Conservation (phyloP, 164 flowering plant genomes). For the Akebia trifoliata region DNA sequence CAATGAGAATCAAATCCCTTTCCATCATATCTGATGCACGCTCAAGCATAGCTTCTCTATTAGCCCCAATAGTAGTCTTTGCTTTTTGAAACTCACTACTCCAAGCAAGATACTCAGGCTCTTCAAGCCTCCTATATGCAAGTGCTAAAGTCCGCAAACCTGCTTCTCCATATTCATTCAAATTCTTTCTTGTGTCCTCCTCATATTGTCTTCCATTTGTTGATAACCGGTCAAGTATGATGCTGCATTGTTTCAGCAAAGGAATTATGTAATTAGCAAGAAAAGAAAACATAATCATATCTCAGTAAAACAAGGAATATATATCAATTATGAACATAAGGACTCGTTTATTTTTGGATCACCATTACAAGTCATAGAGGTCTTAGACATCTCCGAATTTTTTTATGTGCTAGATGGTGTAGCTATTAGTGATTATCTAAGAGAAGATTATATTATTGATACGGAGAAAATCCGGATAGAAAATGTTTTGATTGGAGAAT, state of each 20-base stretch:
- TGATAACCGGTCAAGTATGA: constrained; percentile 82
- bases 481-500: no score
- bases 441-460: no score
- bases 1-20: constrained; percentile 75
- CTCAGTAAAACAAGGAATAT: no score
- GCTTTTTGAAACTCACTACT: constrained; percentile 73
- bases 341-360: no score
- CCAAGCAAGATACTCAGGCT: constrained; percentile 78
- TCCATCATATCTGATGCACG: constrained; percentile 73
- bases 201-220: constrained; percentile 63
- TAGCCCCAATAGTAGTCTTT: constrained; percentile 70
- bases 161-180: constrained; percentile 90
- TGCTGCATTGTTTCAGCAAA: constrained; percentile 44
- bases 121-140: constrained; percentile 80
- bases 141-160: constrained; percentile 94
- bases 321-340: no score
- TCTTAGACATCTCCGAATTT: no score
- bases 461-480: no score
- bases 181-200: constrained; percentile 68
- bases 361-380: no score
- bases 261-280: not conserved
- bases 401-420: no score
- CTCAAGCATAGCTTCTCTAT: constrained; percentile 85
- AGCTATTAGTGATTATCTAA: no score
- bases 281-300: not conserved